Evolutionary conservation across 495 filamentous ascomycete species (phyloP).

Genomic region (Penicillium herquei): DNA sequence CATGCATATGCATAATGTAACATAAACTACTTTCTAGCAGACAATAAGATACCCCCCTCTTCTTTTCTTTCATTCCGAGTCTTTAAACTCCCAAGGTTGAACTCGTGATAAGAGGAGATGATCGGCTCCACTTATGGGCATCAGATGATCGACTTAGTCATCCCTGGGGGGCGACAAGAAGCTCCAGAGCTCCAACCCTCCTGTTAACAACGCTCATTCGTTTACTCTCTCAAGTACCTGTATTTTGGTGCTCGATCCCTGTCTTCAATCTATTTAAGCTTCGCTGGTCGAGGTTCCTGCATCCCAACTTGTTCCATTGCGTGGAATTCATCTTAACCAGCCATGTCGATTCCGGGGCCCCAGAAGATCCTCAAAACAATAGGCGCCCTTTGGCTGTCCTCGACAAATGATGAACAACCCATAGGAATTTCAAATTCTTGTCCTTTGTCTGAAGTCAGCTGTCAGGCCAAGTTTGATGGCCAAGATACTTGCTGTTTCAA

Average conservation of each 20-base stretch:
- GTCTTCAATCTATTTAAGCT: constrained; percentile 1
- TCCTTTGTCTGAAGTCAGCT: constrained; percentile 53
- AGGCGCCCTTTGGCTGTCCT: constrained; percentile 34
- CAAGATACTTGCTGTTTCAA: constrained; percentile 80
- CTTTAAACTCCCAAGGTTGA: too few species aligned
- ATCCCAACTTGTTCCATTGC: constrained; percentile 6
- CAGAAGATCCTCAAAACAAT: constrained; percentile 42
- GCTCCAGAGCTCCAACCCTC: not conserved
- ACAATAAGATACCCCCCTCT: constrained; percentile 22
- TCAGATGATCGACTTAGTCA: constrained; percentile 27
- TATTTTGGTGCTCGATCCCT: not conserved
- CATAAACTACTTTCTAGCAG: constrained; percentile 4
- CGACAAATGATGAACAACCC: constrained; percentile 14
- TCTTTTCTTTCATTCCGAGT: not conserved
- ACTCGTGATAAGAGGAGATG: not conserved
- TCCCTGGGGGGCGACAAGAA: constrained; percentile 10
- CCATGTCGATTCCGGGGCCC: constrained; percentile 36
- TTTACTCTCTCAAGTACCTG: not conserved
- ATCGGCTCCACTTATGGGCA: not conserved
- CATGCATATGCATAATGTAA: not conserved
- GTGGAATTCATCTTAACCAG: constrained; percentile 23
- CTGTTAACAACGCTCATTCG: not conserved
- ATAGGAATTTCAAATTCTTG: constrained; percentile 33
- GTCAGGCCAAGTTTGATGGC: constrained; percentile 53
- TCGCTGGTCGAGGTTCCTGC: not conserved